A percentile compares a stretch with the other conserved stretches of the same genome.
These are phyloP conservation scores for Paramecium biaurelia DNA, from an alignment of 73 alveolate species.

Conservation along the genomic window DNA sequence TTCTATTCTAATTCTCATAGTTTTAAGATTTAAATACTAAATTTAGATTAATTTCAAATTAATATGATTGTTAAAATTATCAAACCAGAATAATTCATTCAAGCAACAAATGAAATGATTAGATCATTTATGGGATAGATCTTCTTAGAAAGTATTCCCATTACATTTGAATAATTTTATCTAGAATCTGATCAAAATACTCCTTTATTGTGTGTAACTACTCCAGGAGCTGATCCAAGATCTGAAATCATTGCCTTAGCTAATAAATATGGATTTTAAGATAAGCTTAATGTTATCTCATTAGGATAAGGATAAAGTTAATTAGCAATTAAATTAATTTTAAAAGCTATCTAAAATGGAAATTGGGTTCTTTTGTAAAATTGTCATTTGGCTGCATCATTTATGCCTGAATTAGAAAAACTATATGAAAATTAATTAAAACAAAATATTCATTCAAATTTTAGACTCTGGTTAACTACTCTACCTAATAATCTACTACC, in stretches of 20 bases:
- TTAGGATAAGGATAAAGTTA: conserved; percentile 92
- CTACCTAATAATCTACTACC: conserved; percentile 94
- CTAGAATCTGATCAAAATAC: conserved; percentile 87
- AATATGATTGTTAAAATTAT: conserved; percentile 80
- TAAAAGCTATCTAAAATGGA: conserved; percentile 88
- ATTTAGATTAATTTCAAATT: conserved; percentile 36
- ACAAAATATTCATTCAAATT: conserved; percentile 78
- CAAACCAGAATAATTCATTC: conserved; percentile 95
- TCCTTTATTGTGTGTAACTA: conserved; percentile 91
- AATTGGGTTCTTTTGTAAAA: conserved; percentile 95
- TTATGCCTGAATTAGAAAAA: conserved; percentile 94
- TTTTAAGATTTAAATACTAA: not conserved
- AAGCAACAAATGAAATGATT: conserved; percentile 86
- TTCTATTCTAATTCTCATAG: not conserved
- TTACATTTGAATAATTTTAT: conserved; percentile 85
- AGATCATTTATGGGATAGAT: conserved; percentile 83
- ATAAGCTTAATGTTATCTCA: conserved; percentile 76
- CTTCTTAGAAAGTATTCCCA: conserved; percentile 83
- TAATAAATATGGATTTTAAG: conserved; percentile 66
- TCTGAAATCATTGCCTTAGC: not conserved
- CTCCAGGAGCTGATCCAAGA: conserved; percentile 99
- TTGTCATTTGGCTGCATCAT: conserved; percentile 92
- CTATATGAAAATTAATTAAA: conserved; percentile 78
- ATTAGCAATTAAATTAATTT: conserved; percentile 88
- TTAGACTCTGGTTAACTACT: conserved; percentile 96